Evolutionary conservation across 2,329 filamentous ascomycete species (phyloP), one percentile per base, ranked within the genome.

Genomic region (Whalleya microplaca): DNA sequence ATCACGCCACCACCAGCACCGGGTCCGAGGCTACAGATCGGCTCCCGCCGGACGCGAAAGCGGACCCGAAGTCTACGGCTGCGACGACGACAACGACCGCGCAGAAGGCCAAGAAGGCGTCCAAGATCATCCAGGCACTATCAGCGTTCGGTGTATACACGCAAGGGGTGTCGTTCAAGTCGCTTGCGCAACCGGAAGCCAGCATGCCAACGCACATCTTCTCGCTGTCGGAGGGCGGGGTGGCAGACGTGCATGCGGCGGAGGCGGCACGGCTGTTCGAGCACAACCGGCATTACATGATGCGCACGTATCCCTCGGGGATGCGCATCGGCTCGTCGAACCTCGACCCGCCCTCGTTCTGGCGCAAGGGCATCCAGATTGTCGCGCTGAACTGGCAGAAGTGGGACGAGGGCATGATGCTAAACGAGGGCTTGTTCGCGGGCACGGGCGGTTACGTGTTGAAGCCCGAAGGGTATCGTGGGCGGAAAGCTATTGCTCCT

Each of bases 301-400:
- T 97, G 90, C 86, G 94, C 18, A 89, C 91, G 0, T 97, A 96
- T 67, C 94, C 93, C 0, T 92, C 90, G 37, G 91, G 91, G 1
- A 80, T 92, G 55, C 86, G 93, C 6, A 86, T 97, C 50, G 82
- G 85, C 58, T 96, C 91, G 0, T 95, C 91, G 1, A 98, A 97
- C 69, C 80, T 96, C 12, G 91, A 96, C 64, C 92, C 94, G 3
- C 84, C 86, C 0, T 81, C 88, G 2, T 95, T 93, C 73, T 97
- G 93, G 93, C 84, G 91, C 29, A 88, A 91, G 62, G 93, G 93
- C 14, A 88, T 96, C 2, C 93, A 97, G 73, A 88, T 97, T 65
- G 92, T 96, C 1, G 93, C 93, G 0, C 78, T 98, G 58, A 97
- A 97, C 75, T 98, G 93, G 91, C 93, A 98, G 73, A 88, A 87